Evolutionary conservation across 2,329 filamentous ascomycete genomes (phyloP).

Genomic region (Ophiostoma ulmi): DNA sequence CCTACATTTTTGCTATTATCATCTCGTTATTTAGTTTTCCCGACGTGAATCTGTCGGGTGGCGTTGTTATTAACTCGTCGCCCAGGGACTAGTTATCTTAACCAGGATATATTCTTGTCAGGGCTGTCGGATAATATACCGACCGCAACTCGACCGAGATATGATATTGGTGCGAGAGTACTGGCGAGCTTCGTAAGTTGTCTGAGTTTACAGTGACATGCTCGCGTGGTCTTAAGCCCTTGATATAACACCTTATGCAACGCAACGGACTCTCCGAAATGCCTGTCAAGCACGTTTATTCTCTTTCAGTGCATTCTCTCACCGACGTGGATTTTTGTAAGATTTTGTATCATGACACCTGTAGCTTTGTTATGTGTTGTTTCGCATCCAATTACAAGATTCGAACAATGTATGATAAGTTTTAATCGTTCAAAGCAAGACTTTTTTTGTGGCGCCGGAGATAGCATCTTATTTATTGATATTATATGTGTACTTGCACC

Average conservation of each 20-base stretch:
- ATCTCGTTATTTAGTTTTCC: constrained; percentile 2
- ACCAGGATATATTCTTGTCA: neutral
- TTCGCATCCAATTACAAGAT: neutral
- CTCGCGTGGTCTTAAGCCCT: neutral
- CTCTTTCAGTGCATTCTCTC: neutral
- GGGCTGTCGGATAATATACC: neutral
- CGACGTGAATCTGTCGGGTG: neutral
- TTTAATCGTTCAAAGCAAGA: neutral
- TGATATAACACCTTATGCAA: neutral
- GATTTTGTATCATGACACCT: neutral
- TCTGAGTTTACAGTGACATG: no score
- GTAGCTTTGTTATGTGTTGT: neutral
- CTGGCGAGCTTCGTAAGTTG: no score
- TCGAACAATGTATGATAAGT: neutral
- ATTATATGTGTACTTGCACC: neutral
- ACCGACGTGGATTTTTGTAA: neutral
- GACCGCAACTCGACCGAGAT: neutral
- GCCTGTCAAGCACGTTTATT: neutral
- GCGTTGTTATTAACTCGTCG: neutral
- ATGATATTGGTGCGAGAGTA: neutral
- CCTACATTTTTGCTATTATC: neutral
- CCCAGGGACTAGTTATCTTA: neutral
- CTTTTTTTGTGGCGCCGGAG: neutral
- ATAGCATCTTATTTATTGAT: neutral
- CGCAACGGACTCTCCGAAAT: neutral